Conservation (phyloP, 306 rosid species). For the Vigna hirtella region DNA sequence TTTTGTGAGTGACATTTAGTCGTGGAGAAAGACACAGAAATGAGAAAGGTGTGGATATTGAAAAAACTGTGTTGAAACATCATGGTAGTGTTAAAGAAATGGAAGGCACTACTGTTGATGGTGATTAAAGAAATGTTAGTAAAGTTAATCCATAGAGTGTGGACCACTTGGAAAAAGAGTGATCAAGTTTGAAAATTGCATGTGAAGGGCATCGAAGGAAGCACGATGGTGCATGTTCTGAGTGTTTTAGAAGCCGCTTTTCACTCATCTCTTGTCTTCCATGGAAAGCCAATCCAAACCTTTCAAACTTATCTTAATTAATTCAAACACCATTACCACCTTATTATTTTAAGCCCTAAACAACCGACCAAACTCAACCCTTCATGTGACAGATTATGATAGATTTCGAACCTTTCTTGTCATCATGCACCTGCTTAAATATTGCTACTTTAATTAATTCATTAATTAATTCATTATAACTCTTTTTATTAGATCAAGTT, state of each 20-base stretch:
- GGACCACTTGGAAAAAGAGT: slow-evolving; percentile 63
- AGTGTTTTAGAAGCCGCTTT: slow-evolving; percentile 70
- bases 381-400: slow-evolving; percentile 82
- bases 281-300: slow-evolving; percentile 66
- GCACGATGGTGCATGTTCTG: slow-evolving; percentile 85
- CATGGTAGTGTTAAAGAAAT: slow-evolving; percentile 57
- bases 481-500: slow-evolving; percentile 11
- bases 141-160: slow-evolving; percentile 62
- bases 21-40: slow-evolving; percentile 55
- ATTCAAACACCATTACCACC: slow-evolving; percentile 53
- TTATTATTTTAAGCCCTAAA: slow-evolving; percentile 56
- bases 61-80: slow-evolving; percentile 8
- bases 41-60: slow-evolving; percentile 27
- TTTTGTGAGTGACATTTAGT: slow-evolving; percentile 49
- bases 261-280: slow-evolving; percentile 69
- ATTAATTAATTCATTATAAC: too few relatives aligned
- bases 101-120: slow-evolving; percentile 55
- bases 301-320: slow-evolving; percentile 50
- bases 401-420: slow-evolving; percentile 76
- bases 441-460: slow-evolving; percentile 23
- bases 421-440: slow-evolving; percentile 53
- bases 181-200: slow-evolving; percentile 45
- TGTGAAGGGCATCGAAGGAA: slow-evolving; percentile 80
- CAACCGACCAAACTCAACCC: slow-evolving; percentile 75
- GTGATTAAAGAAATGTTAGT: slow-evolving; percentile 50